Percentiles rank a stretch among this genome's conserved stretches.
Evolutionary conservation across 768 basidiomycete species (phyloP).

Genomic region (Suillus cothurnatus): DNA sequence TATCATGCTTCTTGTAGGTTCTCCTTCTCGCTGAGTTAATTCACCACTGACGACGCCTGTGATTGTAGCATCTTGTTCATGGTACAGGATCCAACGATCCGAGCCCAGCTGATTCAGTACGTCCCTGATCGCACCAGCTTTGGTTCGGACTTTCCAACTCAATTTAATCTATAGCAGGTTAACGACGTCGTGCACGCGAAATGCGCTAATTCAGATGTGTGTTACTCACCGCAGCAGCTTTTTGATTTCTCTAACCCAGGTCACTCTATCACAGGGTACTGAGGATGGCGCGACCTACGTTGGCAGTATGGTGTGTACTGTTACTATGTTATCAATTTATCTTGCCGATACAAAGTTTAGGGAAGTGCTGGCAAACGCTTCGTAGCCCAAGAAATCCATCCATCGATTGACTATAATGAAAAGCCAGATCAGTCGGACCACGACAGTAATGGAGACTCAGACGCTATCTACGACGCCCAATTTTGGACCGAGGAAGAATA

Average conservation of each 20-base stretch:
- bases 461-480: not conserved
- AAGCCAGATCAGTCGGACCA: not conserved
- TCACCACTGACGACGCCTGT: not conserved
- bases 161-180: not conserved
- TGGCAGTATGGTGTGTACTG: not conserved
- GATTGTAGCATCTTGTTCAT: not conserved
- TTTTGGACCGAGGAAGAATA: not conserved
- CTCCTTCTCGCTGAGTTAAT: not conserved
- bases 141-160: not conserved
- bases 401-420: not conserved
- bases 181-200: too few species aligned
- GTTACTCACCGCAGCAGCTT: not conserved
- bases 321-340: not conserved
- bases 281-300: not conserved
- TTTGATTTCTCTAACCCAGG: not conserved
- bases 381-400: not conserved
- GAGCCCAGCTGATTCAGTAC: not conserved
- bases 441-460: not conserved
- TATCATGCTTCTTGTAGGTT: not conserved
- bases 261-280: not conserved
- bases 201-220: not conserved
- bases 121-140: not conserved
- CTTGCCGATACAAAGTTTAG: not conserved
- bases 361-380: not conserved
- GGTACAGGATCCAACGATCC: not conserved